A percentile compares a stretch with the other conserved stretches of the same genome.
These are phyloP conservation scores for Venturia asperata DNA, from an alignment of 2,329 filamentous ascomycete genomes.

Conservation along the genomic window DNA sequence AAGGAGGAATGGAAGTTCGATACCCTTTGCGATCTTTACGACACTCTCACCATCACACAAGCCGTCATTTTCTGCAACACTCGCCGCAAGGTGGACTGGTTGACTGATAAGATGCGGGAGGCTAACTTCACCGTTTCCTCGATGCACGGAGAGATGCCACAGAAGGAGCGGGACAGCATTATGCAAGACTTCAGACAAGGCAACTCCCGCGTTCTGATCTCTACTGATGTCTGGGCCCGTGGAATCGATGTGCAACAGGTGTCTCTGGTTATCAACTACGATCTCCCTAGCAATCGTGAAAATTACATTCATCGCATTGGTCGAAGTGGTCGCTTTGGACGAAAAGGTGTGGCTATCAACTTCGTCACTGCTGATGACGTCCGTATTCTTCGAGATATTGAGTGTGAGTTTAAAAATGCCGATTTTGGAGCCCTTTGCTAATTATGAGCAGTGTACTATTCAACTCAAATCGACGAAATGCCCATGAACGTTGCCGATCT, in stretches of 20 bases:
- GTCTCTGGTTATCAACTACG: constrained; percentile 97
- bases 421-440: constrained; percentile 26
- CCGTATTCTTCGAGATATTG: constrained; percentile 92
- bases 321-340: constrained; percentile 86
- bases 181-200: constrained; percentile 99
- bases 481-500: constrained; percentile 67
- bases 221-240: constrained; percentile 94
- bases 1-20: constrained; percentile 99
- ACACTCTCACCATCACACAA: constrained; percentile 96
- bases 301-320: constrained; percentile 99
- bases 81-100: constrained; percentile 96
- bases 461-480: constrained; percentile 97
- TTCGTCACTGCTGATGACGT: constrained; percentile 98
- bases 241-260: constrained; percentile 99
- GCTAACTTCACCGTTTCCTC: constrained; percentile 97
- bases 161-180: constrained; percentile 95
- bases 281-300: constrained; percentile 94
- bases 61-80: constrained; percentile 99
- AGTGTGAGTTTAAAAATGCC: constrained; percentile 54
- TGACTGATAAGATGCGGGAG: constrained; percentile 98
- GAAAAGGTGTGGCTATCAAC: constrained; percentile 99
- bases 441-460: constrained; percentile 68
- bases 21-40: constrained; percentile 96
- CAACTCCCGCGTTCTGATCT: constrained; percentile 92
- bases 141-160: constrained; percentile 99